phyloP scores from a whole-genome alignment of 129 eudicot species.

The Mikania micrantha region DNA sequence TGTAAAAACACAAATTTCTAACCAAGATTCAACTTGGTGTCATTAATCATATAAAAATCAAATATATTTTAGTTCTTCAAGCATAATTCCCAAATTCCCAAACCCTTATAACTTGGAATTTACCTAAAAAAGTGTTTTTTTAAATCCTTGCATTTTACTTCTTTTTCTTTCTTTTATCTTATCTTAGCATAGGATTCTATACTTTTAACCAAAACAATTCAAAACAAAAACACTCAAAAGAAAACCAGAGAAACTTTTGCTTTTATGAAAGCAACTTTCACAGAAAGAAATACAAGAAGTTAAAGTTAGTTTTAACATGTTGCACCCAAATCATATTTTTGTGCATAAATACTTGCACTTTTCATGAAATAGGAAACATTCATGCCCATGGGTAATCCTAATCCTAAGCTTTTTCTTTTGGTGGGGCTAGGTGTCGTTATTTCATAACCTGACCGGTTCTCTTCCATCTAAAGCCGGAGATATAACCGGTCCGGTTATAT shows the following conservation, averaged over 20 bases:
- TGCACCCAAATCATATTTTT: conserved; percentile 19
- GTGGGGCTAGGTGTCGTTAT: no score
- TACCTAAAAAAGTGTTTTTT: conserved; percentile 18
- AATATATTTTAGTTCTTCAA: no score
- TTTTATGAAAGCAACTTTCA: conserved; percentile 36
- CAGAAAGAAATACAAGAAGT: conserved; percentile 26
- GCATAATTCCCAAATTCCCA: no score
- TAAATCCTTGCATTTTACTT: conserved; percentile 22
- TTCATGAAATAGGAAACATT: neutral
- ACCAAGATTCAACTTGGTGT: no score
- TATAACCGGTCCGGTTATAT: no score
- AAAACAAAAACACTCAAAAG: conserved; percentile 17
- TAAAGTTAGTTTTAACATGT: conserved; percentile 17
- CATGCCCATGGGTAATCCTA: neutral
- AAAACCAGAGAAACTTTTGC: conserved; percentile 15
- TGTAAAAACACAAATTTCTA: no score
- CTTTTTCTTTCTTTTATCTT: conserved; percentile 14
- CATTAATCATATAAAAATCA: no score
- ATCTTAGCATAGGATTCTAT: conserved; percentile 29
- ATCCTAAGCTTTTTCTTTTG: neutral
- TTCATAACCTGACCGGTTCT: no score
- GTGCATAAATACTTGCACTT: conserved; percentile 19
- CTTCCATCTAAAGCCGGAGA: no score
- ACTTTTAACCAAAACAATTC: conserved; percentile 9
- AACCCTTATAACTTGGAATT: conserved; percentile 20